Evolutionary conservation across 495 filamentous ascomycete species (phyloP), one percentile per base, ranked within the genome.

Genomic region (Tuber aestivum): DNA sequence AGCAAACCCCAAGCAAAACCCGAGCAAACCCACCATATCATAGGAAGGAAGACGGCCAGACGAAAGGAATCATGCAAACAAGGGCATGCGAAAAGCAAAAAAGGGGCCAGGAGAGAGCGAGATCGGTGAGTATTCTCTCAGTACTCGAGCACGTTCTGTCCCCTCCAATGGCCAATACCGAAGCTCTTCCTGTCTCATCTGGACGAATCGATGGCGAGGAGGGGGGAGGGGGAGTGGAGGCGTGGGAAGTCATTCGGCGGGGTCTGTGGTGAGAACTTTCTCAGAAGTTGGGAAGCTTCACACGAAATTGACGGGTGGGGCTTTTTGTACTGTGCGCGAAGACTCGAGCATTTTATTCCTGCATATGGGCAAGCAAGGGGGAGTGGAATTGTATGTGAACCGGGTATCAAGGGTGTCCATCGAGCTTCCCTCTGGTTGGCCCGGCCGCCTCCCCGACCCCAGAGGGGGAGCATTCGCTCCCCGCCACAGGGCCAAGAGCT

Each of bases 211-310:
- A 35, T 65, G 56, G 56, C 32, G 3, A 35, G 27, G 12, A 35
- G n/a, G 38, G 38, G 38, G 2, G 7, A 7, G 56, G n/a, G 21
- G 21, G n/a, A 65, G 56, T 65, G 56, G 32, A 65, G 56, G 27
- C 35, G 56, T 35, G 27, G 35, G 56, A 65, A 65, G 27, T 8
- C 56, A 18, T 35, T 14, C 32, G 27, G 56, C 56, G 56, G 8
- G 56, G 56, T 65, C 56, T 65, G 56, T 65, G 56, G 56, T 65
- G 56, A 65, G 56, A 18, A 35, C 56, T 35, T 65, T 65, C 27
- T 65, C 56, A 35, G 56, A 65, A 65, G 56, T 35, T 18, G 56
- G 56, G 56, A 65, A 65, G 56, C 27, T 65, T 65, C 27, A 35
- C 27, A 20, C 56, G 35, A 61, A 35, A 35, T 65, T 35, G 56